A percentile compares a stretch with the other conserved stretches of the same genome.
Evolutionary conservation across 2,329 filamentous ascomycete genomes (phyloP).

Genomic region (Diaporthe citrichinensis): DNA sequence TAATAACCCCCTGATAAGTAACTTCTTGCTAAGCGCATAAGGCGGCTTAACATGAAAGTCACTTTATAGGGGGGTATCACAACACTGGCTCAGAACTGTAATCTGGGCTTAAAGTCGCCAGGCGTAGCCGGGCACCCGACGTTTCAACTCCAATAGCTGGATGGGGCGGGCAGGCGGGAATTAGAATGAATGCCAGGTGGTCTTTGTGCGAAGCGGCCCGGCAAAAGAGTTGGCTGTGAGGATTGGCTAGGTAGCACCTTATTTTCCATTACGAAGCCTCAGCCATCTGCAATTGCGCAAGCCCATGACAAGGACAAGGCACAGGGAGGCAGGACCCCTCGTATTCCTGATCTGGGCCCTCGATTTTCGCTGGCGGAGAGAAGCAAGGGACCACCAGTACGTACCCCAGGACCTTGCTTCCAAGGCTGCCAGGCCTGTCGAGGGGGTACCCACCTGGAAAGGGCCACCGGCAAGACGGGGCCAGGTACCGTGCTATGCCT

Average conservation of each 20-base stretch:
- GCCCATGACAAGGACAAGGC: constrained; percentile 27
- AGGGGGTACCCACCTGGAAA: constrained; percentile 13
- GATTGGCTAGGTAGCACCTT: constrained; percentile 7
- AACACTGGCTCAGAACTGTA: too few relatives aligned
- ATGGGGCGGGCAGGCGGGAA: background rate
- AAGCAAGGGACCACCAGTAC: constrained; percentile 26
- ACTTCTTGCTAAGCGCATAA: too few relatives aligned
- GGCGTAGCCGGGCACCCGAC: background rate
- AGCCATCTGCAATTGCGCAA: constrained; percentile 30
- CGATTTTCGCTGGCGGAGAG: background rate
- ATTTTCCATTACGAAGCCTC: constrained; percentile 31
- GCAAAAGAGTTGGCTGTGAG: background rate
- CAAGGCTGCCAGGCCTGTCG: constrained; percentile 1
- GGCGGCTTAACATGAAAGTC: too few relatives aligned
- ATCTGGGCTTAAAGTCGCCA: too few relatives aligned
- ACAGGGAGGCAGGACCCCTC: constrained; percentile 24
- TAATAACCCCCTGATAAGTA: too few relatives aligned
- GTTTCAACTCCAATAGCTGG: constrained; percentile 2
- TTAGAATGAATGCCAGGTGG: constrained; percentile 7
- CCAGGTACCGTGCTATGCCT: constrained; percentile 10
- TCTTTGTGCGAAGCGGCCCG: background rate
- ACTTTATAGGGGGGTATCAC: too few relatives aligned
- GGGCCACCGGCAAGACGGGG: background rate
- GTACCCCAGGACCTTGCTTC: constrained; percentile 16
- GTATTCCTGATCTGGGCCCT: constrained; percentile 31